Conservation (phyloP, 2,329 filamentous ascomycete genomes). For the Ceratocystis smalleyi region DNA sequence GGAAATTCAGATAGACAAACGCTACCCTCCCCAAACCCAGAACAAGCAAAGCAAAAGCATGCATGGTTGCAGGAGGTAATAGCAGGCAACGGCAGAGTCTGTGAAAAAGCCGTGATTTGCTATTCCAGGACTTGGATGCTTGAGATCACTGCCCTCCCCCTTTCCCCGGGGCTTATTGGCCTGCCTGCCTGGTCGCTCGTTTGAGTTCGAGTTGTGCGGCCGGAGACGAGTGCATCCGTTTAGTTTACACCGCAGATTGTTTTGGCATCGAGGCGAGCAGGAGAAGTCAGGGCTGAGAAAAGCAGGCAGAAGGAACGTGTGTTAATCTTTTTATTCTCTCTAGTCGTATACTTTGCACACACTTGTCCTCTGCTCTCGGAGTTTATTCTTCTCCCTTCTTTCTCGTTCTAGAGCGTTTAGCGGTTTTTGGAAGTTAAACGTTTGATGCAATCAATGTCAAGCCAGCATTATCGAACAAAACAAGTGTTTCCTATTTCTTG, state of each 20-base stretch:
- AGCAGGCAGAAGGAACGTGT: not conserved
- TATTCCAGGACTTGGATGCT: too few relatives aligned
- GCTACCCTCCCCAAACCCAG: too few relatives aligned
- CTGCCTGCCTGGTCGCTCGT: not conserved
- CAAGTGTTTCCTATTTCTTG: not conserved
- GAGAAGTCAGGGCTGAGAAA: not conserved
- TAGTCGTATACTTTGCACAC: not conserved
- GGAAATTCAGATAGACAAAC: not conserved
- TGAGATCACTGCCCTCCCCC: not conserved
- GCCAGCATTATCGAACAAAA: not conserved
- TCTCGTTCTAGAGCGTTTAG: not conserved
- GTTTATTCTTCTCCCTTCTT: not conserved
- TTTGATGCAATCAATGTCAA: not conserved
- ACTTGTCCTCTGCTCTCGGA: not conserved
- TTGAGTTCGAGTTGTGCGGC: conserved; percentile 1
- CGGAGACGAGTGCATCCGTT: not conserved
- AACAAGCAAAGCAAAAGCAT: too few relatives aligned
- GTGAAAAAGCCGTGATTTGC: too few relatives aligned
- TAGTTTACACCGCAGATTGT: conserved; percentile 1
- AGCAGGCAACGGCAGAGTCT: too few relatives aligned
- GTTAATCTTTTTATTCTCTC: not conserved
- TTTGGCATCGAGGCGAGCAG: not conserved
- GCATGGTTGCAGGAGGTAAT: too few relatives aligned
- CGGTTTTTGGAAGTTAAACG: not conserved
- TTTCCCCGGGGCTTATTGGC: not conserved